Conservation (phyloP, 1,284 basidiomycete species). For the Trichosporon sp. region DNA sequence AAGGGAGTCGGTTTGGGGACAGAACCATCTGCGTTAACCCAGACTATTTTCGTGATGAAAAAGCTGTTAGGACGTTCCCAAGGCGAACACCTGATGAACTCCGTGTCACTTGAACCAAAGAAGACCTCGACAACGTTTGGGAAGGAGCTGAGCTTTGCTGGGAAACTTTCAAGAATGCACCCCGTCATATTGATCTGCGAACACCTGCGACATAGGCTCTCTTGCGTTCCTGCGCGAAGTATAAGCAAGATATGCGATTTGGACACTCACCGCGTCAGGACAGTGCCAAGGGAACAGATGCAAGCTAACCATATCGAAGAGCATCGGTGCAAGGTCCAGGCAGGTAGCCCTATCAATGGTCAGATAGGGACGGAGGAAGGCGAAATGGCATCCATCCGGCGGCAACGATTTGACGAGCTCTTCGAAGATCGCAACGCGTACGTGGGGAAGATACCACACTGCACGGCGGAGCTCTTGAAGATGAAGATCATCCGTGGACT, state of each 20-base stretch:
- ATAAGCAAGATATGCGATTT: not conserved
- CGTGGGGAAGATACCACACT: conserved; percentile 1
- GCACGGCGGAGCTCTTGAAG: not conserved
- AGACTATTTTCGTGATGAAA: not conserved
- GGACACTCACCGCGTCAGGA: not conserved
- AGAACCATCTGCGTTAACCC: not conserved
- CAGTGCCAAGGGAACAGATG: not conserved
- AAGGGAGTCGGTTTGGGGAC: not conserved
- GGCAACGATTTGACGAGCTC: not conserved
- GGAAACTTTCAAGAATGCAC: not conserved
- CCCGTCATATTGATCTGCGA: not conserved
- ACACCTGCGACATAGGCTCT: not conserved
- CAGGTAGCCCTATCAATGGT: not conserved
- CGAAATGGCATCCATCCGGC: not conserved
- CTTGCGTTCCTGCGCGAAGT: not conserved
- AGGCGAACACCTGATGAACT: not conserved
- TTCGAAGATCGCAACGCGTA: not conserved
- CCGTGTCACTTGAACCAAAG: not conserved
- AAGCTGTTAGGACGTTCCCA: not conserved
- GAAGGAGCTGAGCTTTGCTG: not conserved
- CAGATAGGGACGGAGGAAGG: not conserved
- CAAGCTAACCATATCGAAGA: not conserved
- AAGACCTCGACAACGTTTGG: not conserved
- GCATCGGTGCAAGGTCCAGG: not conserved
- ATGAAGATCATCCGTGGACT: not conserved